Conservation (phyloP, 257 asterid genomes). For the Galeopsis tetrahit region DNA sequence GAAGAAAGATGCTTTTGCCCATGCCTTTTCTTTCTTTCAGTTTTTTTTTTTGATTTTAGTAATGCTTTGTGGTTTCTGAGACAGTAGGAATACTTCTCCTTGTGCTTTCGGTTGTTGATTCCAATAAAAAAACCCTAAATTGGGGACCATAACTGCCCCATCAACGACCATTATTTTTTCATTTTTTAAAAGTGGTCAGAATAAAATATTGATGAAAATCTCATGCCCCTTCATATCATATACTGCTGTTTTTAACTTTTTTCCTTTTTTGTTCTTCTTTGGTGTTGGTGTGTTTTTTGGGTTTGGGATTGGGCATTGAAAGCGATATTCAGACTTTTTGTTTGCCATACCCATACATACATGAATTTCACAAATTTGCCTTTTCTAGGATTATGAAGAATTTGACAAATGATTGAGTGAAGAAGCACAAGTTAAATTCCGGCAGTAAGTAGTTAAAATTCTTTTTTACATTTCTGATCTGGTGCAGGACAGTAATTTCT, state of each 20-base stretch:
- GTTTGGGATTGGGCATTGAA: constrained; percentile 32
- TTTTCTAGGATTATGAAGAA: constrained; percentile 25
- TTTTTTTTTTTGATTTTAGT: background rate
- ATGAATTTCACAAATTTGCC: constrained; percentile 21
- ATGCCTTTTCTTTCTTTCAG: background rate
- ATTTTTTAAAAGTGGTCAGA: no score
- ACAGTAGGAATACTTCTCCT: constrained; percentile 8
- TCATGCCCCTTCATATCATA: background rate
- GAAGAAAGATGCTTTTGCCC: constrained; percentile 28
- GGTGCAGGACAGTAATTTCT: constrained; percentile 32
- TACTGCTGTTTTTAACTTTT: background rate
- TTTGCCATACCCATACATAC: constrained; percentile 6
- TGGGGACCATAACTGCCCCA: constrained; percentile 57
- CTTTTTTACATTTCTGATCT: constrained; percentile 40
- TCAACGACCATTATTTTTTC: constrained; percentile 21
- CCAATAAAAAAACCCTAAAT: constrained; percentile 44
- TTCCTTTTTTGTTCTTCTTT: background rate
- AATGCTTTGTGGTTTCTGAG: constrained; percentile 3
- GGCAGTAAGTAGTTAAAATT: constrained; percentile 22
- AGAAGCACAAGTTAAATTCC: constrained; percentile 10
- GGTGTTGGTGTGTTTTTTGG: background rate
- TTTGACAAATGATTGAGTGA: constrained; percentile 26
- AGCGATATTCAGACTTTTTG: constrained; percentile 29
- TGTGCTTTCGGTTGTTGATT: constrained; percentile 37
- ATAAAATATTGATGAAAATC: background rate